Conservation (phyloP, 129 eudicot genomes). For the Pulicaria dysenterica region DNA sequence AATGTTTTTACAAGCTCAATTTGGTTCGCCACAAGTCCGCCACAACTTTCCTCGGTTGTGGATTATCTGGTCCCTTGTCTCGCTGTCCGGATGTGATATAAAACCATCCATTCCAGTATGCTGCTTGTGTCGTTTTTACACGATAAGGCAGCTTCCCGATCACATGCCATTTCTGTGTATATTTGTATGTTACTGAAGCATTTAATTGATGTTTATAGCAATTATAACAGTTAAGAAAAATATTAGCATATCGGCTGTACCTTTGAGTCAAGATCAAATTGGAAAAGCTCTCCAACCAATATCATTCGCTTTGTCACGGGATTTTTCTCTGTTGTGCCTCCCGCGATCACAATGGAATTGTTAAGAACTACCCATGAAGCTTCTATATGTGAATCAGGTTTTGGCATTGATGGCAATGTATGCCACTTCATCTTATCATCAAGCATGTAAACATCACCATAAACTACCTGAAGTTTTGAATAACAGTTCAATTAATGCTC, state of each 20-base stretch:
- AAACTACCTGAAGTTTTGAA: slow-evolving; percentile 54
- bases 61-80: slow-evolving; percentile 81
- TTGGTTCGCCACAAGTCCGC: slow-evolving; percentile 77
- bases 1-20: slow-evolving; percentile 39
- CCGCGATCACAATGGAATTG: slow-evolving; percentile 65
- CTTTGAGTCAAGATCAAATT: slow-evolving; percentile 47
- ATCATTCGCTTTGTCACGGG: slow-evolving; percentile 79
- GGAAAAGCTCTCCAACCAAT: slow-evolving; percentile 75
- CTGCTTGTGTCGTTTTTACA: slow-evolving; percentile 76
- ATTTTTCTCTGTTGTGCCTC: slow-evolving; percentile 80
- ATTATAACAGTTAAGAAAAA: background rate
- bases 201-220: background rate
- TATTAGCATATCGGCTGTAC: slow-evolving; percentile 32
- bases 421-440: slow-evolving; percentile 68
- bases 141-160: slow-evolving; percentile 82
- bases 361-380: slow-evolving; percentile 64
- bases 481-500: background rate
- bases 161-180: slow-evolving; percentile 76
- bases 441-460: slow-evolving; percentile 74
- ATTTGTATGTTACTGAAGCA: background rate
- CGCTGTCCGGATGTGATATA: slow-evolving; percentile 91
- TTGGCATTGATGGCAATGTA: slow-evolving; percentile 71
- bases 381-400: slow-evolving; percentile 80
- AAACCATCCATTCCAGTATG: slow-evolving; percentile 76
- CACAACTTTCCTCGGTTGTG: slow-evolving; percentile 61